Evolutionary conservation across 2,329 filamentous ascomycete species (phyloP), one percentile per base, ranked within the genome.

Genomic region (Fusarium pseudoanthophilum): DNA sequence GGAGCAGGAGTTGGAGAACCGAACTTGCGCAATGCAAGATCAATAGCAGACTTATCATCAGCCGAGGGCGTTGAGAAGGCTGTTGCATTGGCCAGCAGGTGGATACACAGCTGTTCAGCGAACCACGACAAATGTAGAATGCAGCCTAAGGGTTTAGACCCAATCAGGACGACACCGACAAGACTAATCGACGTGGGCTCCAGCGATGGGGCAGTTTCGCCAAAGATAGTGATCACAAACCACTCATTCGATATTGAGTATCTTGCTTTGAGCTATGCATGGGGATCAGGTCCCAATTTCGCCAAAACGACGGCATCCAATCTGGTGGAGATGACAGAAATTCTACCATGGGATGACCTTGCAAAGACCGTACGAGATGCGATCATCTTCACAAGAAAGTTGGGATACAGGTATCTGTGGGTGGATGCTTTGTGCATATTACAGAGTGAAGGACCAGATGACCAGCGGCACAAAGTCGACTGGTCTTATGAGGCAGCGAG

Each of bases 351-450:
- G 64, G 14, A 30, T 9, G 24, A 11, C 4, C 51, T 65, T 18
- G 26, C 43, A 15, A 52, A 66, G 26, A 67, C 45, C 16, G 34
- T 66, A 21, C 37, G 65, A 30, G 45, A 66, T 1, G 45, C 51
- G 3, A 59, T 66, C 5, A 5, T n/a, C 0, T 66, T 67, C 2
- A 67, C 60, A 1, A 11, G 20, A 20, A 66, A 30, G 7, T 2
- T 46, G 2, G 45, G 37, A 5, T 40, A 32, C 10, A n/a, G 5
- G 1, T 52, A 66, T 15, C 14, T 66, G 11, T 66, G 64, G 64
- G 52, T 67, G 2, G 52, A 60, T 52, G 61, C 45, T 21, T 24
- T 67, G 1, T 66, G 64, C n/a, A 66, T 66, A 26, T 32, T 67
- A 7, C 61, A 67, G 37, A 60, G 34, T 7, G 37, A 40, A 34